Base-by-base conservation (phyloP, 1,284 basidiomycete species). In the Neolentinus lepideus region DNA sequence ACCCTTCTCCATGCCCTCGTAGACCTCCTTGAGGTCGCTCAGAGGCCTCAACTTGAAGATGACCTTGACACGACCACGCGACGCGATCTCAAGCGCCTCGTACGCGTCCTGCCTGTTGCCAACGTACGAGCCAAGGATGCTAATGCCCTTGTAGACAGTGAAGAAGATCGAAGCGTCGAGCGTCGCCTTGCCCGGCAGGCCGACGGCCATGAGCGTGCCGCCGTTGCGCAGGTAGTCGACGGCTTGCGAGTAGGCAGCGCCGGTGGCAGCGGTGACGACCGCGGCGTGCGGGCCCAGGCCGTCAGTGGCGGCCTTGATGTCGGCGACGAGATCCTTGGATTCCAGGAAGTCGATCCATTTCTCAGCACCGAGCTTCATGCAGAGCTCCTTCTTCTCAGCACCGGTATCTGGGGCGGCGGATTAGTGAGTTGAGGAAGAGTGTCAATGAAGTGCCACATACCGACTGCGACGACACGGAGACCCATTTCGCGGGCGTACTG, bases 291-390 rank as follows among this genome's bases (percentile, higher is more conserved):
- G 83, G 33, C 92, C 91, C 9, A 74, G 67, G 1, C 89, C 91
- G 55, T 78, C 88, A 0, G 87, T 88, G 1, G 80, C 78, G 8
- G 73, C 78, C 66, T 80, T 76, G 59, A 92, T 77, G 29, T 83
- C 84, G 38, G 69, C 71, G 29, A 85, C 80, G 55, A 90, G 72
- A 63, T 90, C 75, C 56, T 79, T 75, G 12, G 73, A 75, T 65
- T 79, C 76, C 62, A 77, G 82, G 75, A 91, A 93, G 73, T 95
- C 91, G 61, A 94, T 78, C 80, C 86, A 94, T 53, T 76, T 76
- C 61, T 89, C 84, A 0, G 90, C 90, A 47, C 92, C 92, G 54
- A 93, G 83, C 26, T 77, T 70, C 58, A 76, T 63, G 67, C 80
- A 83, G 14, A 94, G 77, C 52, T 83, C 74, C 64, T 80, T 77